Evolutionary conservation across 352 stramenopile species (phyloP).

Genomic region (Globisporangium spiculum): DNA sequence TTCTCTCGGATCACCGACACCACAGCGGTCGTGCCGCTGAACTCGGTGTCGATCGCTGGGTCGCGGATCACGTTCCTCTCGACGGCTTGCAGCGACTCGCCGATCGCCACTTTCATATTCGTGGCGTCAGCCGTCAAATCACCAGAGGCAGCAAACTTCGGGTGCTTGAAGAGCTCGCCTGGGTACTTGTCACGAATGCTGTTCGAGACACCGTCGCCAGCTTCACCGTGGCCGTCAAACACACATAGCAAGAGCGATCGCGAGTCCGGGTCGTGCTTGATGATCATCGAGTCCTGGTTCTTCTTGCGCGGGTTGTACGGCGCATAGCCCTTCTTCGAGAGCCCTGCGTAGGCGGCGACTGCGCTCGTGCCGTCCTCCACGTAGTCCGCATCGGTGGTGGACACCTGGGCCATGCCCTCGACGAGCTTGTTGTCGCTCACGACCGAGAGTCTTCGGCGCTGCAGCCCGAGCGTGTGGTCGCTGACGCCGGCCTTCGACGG

Average conservation of each 20-base stretch:
- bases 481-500: conserved; percentile 31
- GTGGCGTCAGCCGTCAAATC: conserved; percentile 57
- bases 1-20: conserved; percentile 72
- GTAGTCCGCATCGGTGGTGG: conserved; percentile 60
- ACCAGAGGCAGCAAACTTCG: conserved; percentile 60
- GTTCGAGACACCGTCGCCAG: conserved; percentile 90
- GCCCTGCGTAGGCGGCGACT: conserved; percentile 63
- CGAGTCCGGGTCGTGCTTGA: conserved; percentile 89
- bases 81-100: conserved; percentile 45
- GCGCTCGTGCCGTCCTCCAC: conserved; percentile 57
- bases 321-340: conserved; percentile 84
- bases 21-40: conserved; percentile 86
- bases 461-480: conserved; percentile 59
- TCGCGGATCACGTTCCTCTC: conserved; percentile 89
- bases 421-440: conserved; percentile 84
- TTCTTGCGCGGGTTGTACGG: conserved; percentile 97
- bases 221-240: conserved; percentile 96
- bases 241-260: conserved; percentile 94
- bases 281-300: conserved; percentile 97
- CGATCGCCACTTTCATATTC: conserved; percentile 53
- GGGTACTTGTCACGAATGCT: conserved; percentile 90
- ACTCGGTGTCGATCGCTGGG: conserved; percentile 92
- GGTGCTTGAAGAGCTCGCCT: conserved; percentile 89
- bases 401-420: conserved; percentile 65
- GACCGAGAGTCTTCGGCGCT: conserved; percentile 65